phyloP scores from a whole-genome alignment of 331 rosid species.

The Ulmus americana region DNA sequence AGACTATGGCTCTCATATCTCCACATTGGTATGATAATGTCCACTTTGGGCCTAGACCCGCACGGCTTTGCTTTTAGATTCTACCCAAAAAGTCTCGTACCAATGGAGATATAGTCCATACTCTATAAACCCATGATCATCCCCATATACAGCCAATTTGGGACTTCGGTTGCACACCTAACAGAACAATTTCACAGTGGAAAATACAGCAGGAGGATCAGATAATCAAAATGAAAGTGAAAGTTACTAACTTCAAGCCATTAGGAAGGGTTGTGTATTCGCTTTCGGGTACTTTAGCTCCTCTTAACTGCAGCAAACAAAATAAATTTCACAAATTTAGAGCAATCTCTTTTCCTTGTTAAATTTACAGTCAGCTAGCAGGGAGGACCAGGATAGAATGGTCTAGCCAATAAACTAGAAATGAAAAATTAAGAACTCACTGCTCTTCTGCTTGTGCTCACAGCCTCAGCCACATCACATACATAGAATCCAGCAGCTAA shows the following conservation, averaged over 20 bases:
- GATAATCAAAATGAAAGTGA: slow-evolving; percentile 10
- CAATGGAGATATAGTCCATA: too few species aligned
- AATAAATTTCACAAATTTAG: slow-evolving; percentile 14
- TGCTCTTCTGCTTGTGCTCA: slow-evolving; percentile 95
- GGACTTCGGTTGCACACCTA: too few species aligned
- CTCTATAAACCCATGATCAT: too few species aligned
- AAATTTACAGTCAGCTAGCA: not conserved
- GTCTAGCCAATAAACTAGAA: not conserved
- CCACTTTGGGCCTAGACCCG: too few species aligned
- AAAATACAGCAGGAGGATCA: not conserved
- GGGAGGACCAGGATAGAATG: slow-evolving; percentile 9
- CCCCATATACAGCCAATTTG: too few species aligned
- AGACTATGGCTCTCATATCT: too few species aligned
- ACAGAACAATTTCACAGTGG: not conserved
- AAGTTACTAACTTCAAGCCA: slow-evolving; percentile 76
- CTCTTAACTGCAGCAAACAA: slow-evolving; percentile 63
- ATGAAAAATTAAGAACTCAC: slow-evolving; percentile 38
- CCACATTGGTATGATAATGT: too few species aligned
- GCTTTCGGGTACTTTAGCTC: slow-evolving; percentile 79
- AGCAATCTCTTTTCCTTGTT: not conserved
- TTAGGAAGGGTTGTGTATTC: slow-evolving; percentile 76
- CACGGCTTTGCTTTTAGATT: too few species aligned
- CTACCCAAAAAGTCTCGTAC: too few species aligned
- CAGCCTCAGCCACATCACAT: slow-evolving; percentile 78
- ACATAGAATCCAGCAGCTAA: slow-evolving; percentile 59